Evolutionary conservation across 2,329 filamentous ascomycete genomes (phyloP), one percentile per base, ranked within the genome.

Genomic region (Trichoderma koningiopsis): DNA sequence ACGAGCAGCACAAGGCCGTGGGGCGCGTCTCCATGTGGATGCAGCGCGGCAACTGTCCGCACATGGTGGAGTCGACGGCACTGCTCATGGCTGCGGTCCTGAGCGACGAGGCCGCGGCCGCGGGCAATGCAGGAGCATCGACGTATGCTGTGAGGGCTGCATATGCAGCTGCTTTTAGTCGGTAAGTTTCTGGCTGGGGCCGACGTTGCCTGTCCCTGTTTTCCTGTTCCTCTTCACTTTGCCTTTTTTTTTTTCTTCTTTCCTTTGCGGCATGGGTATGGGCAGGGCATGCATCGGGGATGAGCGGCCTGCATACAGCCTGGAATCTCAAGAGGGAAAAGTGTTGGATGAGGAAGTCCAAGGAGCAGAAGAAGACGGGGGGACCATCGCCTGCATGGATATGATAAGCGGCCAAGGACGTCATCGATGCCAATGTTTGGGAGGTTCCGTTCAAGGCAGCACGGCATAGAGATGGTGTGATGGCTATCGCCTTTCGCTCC

Each of bases 31-130:
- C 86, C 53, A 85, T 90, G 80, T 92, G 90, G 91, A 88, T 91
- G 85, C 86, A 91, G 75, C 87, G 91, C 77, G 89, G 89, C 72
- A 88, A 88, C 74, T 91, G 93, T 71, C 92, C 92, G 67, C 91
- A 95, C 81, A 85, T 93, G 79, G 87, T 95, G 66, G 92, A 95
- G 80, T 92, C 90, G 43, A 94, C 92, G 53, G 91, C 90, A 3
- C 85, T 93, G 71, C 83, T 96, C 70, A 87, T 88, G 73, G 88
- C 91, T 71, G 91, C 91, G 33, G 81, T 90, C 24, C 80, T 94
- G 63, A 87, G 88, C 75, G 91, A 94, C 80, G 82, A 83, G 71
- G 77, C 77, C 47, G 74, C 74, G 22, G 74, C 73, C 2, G 74
- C 76, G 31, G 76, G 75, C 67, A 77, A 76, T 53, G 75, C 74